phyloP scores from a whole-genome alignment of 305 asterid genomes.

The Solanum hybrid region DNA sequence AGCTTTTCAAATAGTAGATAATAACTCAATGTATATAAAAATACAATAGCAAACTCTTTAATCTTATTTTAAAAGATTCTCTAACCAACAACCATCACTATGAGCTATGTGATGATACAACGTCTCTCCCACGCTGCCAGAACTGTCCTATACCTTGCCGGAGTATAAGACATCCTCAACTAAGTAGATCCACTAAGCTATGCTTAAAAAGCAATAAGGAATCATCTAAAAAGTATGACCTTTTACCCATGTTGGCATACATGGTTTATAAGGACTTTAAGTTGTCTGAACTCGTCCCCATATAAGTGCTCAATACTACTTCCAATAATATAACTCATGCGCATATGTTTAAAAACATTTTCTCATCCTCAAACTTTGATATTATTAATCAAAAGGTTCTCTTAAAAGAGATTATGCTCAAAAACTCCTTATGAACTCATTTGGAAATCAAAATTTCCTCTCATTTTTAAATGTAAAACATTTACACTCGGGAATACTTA shows the following conservation, averaged over 20 bases:
- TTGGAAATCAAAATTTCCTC: neutral
- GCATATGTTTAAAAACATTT: neutral
- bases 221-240: neutral
- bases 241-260: neutral
- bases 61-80: neutral
- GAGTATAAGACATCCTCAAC: neutral
- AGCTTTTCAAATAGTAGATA: too few relatives aligned
- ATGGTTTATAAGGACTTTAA: neutral
- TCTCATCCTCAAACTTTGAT: neutral
- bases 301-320: neutral
- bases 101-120: neutral
- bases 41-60: neutral
- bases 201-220: neutral
- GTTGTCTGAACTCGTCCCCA: too few relatives aligned
- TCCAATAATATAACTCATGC: neutral
- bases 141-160: neutral
- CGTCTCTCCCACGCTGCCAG: neutral
- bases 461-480: neutral
- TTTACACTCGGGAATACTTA: neutral
- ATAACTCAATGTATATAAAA: neutral
- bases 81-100: neutral
- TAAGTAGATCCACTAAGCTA: neutral
- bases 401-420: neutral
- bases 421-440: neutral
- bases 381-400: neutral